Conservation (phyloP, 1,284 basidiomycete species). For the Xerocomus cyaneibrunnescens region DNA sequence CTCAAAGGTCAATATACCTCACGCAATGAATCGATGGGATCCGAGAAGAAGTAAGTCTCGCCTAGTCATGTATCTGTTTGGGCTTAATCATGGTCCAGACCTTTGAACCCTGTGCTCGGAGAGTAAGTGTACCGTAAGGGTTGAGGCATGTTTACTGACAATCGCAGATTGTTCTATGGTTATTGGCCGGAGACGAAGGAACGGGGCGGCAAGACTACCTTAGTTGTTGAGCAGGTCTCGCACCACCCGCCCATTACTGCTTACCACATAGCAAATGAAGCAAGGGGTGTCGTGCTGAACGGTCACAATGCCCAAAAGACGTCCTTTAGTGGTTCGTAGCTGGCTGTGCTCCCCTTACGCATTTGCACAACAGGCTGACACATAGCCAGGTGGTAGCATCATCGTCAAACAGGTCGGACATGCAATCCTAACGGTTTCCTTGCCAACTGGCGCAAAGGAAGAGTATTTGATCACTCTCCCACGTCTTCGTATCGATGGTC, state of each 20-base stretch:
- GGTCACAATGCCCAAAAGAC: slow-evolving; percentile 99
- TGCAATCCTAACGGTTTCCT: slow-evolving; percentile 74
- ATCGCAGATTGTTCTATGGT: slow-evolving; percentile 81
- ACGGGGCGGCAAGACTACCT: slow-evolving; percentile 75
- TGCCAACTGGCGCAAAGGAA: slow-evolving; percentile 59
- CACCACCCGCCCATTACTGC: slow-evolving; percentile 92
- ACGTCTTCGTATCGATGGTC: slow-evolving; percentile 62
- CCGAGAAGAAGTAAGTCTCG: slow-evolving; percentile 85
- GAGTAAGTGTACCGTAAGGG: slow-evolving; percentile 57
- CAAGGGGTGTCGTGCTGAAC: slow-evolving; percentile 76
- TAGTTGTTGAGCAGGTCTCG: slow-evolving; percentile 96
- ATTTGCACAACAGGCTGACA: slow-evolving; percentile 2
- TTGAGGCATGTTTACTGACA: neutral
- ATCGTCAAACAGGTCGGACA: slow-evolving; percentile 97
- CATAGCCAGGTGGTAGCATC: slow-evolving; percentile 55
- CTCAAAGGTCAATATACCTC: slow-evolving; percentile 95
- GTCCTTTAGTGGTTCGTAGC: slow-evolving; percentile 70
- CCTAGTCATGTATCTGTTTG: neutral
- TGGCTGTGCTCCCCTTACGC: neutral
- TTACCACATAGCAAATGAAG: slow-evolving; percentile 82
- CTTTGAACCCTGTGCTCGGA: slow-evolving; percentile 94
- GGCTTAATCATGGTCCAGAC: slow-evolving; percentile 46
- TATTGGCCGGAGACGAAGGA: slow-evolving; percentile 80
- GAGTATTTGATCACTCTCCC: slow-evolving; percentile 93
- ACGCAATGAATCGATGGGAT: slow-evolving; percentile 89